phyloP scores from a whole-genome alignment of 306 rosid species.

The Gynostemma pentaphyllum region DNA sequence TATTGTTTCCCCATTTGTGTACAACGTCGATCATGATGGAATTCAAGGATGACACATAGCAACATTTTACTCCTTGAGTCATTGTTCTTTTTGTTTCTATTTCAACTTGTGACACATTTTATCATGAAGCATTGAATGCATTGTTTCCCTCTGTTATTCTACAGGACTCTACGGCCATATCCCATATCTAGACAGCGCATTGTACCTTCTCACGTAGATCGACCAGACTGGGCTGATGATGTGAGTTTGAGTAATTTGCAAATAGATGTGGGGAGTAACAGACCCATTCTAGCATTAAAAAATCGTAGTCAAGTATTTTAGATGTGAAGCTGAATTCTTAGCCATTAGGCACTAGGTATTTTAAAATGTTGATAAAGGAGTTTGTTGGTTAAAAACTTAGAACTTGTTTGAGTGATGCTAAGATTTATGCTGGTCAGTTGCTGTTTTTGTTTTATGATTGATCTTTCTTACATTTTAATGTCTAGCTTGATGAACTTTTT shows the following conservation, averaged over 20 bases:
- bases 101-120: not conserved
- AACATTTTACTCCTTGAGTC: not conserved
- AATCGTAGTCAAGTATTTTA: not conserved
- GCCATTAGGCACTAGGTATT: not conserved
- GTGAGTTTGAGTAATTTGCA: slow-evolving; percentile 39
- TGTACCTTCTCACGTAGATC: slow-evolving; percentile 57
- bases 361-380: not conserved
- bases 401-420: not conserved
- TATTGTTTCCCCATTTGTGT: not conserved
- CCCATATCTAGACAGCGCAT: slow-evolving; percentile 55
- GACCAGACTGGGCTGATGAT: slow-evolving; percentile 86
- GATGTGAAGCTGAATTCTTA: not conserved
- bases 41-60: not conserved
- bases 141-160: slow-evolving; percentile 17
- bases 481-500: too few relatives aligned
- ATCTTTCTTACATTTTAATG: too few relatives aligned
- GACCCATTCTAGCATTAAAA: too few relatives aligned
- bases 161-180: slow-evolving; percentile 66
- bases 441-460: too few relatives aligned
- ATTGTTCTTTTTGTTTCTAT: not conserved
- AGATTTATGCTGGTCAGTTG: too few relatives aligned
- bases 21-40: not conserved
- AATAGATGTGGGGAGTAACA: too few relatives aligned
- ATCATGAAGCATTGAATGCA: slow-evolving; percentile 3
- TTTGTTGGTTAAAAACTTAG: not conserved